phyloP scores from a whole-genome alignment of 78 protist species.

The Monocercomonoides exilis region DNA sequence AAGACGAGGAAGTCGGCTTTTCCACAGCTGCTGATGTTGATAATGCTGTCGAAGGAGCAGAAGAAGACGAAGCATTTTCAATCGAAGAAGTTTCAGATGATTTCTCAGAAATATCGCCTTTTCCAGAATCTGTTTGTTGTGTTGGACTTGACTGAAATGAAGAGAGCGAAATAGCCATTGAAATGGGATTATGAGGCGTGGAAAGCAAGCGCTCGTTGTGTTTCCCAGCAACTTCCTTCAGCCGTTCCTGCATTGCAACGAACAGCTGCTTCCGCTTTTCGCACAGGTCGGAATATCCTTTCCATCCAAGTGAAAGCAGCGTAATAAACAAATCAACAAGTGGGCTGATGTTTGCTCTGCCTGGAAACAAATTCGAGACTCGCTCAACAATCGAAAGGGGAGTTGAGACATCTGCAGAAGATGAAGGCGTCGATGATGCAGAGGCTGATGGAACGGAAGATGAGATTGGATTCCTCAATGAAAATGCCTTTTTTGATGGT shows the following conservation, averaged over 20 bases:
- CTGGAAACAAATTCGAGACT: constrained; percentile 38
- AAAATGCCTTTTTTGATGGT: too few relatives aligned
- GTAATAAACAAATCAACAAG: constrained; percentile 83
- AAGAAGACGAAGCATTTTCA: too few relatives aligned
- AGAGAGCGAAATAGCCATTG: constrained; percentile 44
- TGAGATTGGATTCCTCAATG: too few relatives aligned
- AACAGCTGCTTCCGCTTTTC: constrained; percentile 28
- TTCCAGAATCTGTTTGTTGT: neutral
- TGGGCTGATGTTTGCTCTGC: constrained; percentile 73
- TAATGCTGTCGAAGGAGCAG: too few relatives aligned
- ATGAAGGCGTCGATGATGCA: neutral
- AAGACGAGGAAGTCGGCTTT: neutral
- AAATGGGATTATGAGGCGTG: constrained; percentile 53
- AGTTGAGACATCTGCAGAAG: constrained; percentile 33
- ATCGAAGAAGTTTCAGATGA: neutral
- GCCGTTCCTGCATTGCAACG: neutral
- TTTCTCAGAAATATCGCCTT: neutral
- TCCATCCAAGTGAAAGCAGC: constrained; percentile 72
- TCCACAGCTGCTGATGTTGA: neutral
- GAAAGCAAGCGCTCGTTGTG: constrained; percentile 53
- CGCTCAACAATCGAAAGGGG: constrained; percentile 13
- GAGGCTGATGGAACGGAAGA: neutral
- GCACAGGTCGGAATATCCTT: constrained; percentile 23
- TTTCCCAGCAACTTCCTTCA: constrained; percentile 33
- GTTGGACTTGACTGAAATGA: neutral